Evolutionary conservation across 2,329 filamentous ascomycete genomes (phyloP).

Genomic region (Alternaria alternata): DNA sequence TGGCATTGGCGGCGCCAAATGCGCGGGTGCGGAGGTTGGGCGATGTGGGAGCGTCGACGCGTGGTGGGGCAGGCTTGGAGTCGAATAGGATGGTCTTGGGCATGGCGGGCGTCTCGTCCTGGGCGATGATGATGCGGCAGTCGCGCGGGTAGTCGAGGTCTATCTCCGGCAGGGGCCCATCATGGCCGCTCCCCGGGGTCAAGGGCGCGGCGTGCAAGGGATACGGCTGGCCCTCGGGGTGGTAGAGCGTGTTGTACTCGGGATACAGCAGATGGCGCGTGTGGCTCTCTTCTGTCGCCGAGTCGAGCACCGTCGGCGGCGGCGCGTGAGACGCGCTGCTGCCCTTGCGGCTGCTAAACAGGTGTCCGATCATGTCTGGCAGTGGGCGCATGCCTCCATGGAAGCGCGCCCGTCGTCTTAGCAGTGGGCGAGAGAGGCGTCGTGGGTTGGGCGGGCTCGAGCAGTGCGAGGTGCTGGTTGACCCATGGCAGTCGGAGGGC

Average conservation of each 20-base stretch:
- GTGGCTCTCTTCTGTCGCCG: conserved; percentile 52
- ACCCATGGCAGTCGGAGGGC: conserved; percentile 39
- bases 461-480: conserved; percentile 30
- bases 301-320: conserved; percentile 45
- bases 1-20: conserved; percentile 29
- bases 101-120: conserved; percentile 50
- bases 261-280: conserved; percentile 54
- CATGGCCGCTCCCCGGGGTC: conserved; percentile 43
- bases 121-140: conserved; percentile 55
- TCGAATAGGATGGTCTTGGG: conserved; percentile 53
- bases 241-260: conserved; percentile 46
- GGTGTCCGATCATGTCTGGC: conserved; percentile 51
- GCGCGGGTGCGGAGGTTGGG: conserved; percentile 33
- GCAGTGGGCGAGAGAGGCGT: conserved; percentile 28
- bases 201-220: conserved; percentile 42
- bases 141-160: conserved; percentile 53
- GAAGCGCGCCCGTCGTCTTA: conserved; percentile 15
- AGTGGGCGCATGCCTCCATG: conserved; percentile 31
- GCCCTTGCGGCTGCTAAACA: conserved; percentile 50
- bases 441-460: conserved; percentile 30
- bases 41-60: conserved; percentile 41
- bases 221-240: conserved; percentile 49
- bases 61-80: conserved; percentile 49
- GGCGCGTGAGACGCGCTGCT: conserved; percentile 28
- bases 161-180: conserved; percentile 51